phyloP scores from a whole-genome alignment of 2,329 filamentous ascomycete species.

The Pseudogymnoascus sp. region DNA sequence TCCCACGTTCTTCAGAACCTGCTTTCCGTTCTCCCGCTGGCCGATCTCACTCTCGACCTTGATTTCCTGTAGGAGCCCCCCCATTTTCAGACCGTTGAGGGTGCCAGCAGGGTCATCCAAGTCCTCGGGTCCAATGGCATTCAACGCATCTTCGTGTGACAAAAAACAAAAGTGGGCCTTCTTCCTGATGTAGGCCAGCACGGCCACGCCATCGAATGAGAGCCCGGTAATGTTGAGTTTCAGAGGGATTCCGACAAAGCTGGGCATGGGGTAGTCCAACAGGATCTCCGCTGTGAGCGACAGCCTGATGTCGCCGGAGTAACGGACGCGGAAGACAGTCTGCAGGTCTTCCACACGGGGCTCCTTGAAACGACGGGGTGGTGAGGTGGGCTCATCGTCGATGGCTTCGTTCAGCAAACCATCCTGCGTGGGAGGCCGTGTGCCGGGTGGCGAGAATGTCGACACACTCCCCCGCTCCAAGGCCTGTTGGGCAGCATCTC shows the following conservation, averaged over 20 bases:
- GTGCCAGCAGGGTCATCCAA: constrained; percentile 21
- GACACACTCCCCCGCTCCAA: constrained; percentile 57
- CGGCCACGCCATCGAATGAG: constrained; percentile 89
- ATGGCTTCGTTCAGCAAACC: constrained; percentile 28
- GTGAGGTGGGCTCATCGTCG: constrained; percentile 27
- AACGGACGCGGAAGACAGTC: constrained; percentile 82
- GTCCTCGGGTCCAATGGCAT: constrained; percentile 44
- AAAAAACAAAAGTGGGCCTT: constrained; percentile 91
- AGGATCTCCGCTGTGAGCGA: constrained; percentile 91
- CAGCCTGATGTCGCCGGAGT: constrained; percentile 78
- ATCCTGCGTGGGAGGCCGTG: constrained; percentile 51
- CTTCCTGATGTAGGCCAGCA: constrained; percentile 83
- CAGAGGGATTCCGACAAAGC: constrained; percentile 90
- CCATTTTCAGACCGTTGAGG: constrained; percentile 40
- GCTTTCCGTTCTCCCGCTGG: constrained; percentile 80
- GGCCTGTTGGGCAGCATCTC: constrained; percentile 33
- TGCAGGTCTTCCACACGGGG: constrained; percentile 80
- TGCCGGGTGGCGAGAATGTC: constrained; percentile 49
- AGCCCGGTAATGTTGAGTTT: constrained; percentile 92
- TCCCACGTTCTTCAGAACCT: constrained; percentile 94
- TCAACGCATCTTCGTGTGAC: constrained; percentile 80
- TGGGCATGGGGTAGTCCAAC: constrained; percentile 96
- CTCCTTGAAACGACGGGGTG: constrained; percentile 54
- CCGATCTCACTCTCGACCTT: constrained; percentile 97
- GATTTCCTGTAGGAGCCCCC: constrained; percentile 82